These are phyloP conservation scores for Jacaranda copaia DNA, from an alignment of 257 asterid genomes.

Conservation along the genomic window DNA sequence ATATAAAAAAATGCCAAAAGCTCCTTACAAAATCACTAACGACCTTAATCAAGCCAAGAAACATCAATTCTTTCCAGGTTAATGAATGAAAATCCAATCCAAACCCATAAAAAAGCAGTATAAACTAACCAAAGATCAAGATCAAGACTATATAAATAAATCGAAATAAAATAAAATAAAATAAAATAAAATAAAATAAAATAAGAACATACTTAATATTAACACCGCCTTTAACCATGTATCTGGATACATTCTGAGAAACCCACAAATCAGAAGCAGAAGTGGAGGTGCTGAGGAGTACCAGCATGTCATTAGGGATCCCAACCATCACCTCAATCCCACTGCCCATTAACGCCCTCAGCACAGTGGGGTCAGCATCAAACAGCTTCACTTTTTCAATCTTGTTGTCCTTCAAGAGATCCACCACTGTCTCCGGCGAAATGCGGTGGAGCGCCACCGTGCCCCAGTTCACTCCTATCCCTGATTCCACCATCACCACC, in stretches of 20 bases:
- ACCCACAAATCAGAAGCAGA: conserved; percentile 82
- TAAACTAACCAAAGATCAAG: too few species aligned
- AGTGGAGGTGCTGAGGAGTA: conserved; percentile 56
- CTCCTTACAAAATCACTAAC: background rate
- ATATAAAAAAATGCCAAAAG: background rate
- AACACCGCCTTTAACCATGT: conserved; percentile 75
- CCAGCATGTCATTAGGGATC: conserved; percentile 85
- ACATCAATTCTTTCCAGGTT: background rate
- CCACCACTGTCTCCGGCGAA: conserved; percentile 78
- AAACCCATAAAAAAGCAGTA: background rate
- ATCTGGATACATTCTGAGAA: conserved; percentile 80
- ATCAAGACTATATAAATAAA: background rate
- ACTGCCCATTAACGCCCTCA: conserved; percentile 76
- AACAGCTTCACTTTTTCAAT: conserved; percentile 83
- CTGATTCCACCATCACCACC: conserved; percentile 63
- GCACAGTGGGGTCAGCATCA: conserved; percentile 73
- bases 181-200: background rate
- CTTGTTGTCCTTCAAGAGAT: conserved; percentile 73
- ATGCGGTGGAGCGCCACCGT: conserved; percentile 73
- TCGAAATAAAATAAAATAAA: background rate
- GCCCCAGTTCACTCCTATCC: conserved; percentile 94
- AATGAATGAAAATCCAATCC: conserved; percentile 2
- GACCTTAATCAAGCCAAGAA: background rate
- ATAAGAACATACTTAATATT: conserved; percentile 67
- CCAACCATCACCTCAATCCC: conserved; percentile 93